Conservation (phyloP, 2,329 filamentous ascomycete species). For the Xylariaceae sp. region DNA sequence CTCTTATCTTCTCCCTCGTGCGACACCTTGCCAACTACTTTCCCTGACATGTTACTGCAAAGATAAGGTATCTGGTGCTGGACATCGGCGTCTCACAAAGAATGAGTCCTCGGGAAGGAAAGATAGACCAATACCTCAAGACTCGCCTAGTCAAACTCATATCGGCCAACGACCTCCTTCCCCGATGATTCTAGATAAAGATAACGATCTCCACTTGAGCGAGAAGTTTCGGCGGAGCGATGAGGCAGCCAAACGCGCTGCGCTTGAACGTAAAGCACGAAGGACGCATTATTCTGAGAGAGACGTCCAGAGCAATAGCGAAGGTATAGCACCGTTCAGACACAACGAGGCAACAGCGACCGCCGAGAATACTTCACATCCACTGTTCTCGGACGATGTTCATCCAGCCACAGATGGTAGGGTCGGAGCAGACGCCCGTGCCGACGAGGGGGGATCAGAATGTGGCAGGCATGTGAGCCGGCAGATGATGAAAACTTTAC, state of each 20-base stretch:
- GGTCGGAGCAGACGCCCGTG: neutral
- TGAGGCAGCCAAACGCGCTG: neutral
- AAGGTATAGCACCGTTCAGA: neutral
- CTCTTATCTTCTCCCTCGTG: too few relatives aligned
- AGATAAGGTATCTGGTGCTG: too few relatives aligned
- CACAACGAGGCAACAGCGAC: neutral
- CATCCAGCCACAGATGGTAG: neutral
- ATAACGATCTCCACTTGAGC: slow-evolving; percentile 23
- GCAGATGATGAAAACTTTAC: slow-evolving; percentile 10
- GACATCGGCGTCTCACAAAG: too few relatives aligned
- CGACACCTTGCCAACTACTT: too few relatives aligned
- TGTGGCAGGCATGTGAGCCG: slow-evolving; percentile 1
- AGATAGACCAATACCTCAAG: neutral
- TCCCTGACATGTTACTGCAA: too few relatives aligned
- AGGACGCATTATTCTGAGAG: too few relatives aligned
- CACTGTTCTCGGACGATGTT: slow-evolving; percentile 14
- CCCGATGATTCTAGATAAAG: slow-evolving; percentile 19
- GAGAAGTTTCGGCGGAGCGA: slow-evolving; percentile 19
- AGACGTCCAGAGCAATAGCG: too few relatives aligned
- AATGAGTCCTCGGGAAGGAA: neutral
- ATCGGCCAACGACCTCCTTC: slow-evolving; percentile 1
- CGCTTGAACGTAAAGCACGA: too few relatives aligned
- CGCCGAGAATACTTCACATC: neutral
- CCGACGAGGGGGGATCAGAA: neutral
- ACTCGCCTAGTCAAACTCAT: neutral